Evolutionary conservation across 2,329 filamentous ascomycete genomes (phyloP).

Genomic region (Lithohypha guttulata): DNA sequence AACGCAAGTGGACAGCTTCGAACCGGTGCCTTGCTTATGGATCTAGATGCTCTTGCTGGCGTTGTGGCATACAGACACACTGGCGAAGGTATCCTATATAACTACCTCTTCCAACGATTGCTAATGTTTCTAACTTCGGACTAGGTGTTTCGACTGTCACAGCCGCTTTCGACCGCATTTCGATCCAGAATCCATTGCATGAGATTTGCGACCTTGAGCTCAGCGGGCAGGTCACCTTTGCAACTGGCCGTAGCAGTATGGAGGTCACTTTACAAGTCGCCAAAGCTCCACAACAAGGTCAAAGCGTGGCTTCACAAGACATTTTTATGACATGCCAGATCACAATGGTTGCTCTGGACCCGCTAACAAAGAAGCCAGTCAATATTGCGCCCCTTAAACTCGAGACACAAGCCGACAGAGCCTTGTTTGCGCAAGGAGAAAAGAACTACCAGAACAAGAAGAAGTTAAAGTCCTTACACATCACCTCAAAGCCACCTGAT

Average conservation of each 20-base stretch:
- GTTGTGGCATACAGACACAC: conserved; percentile 66
- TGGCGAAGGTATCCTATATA: too few relatives aligned
- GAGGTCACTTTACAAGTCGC: conserved; percentile 66
- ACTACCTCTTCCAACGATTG: too few relatives aligned
- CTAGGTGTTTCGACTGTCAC: conserved; percentile 53
- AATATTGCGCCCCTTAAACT: conserved; percentile 50
- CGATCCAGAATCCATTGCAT: conserved; percentile 58
- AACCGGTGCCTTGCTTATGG: conserved; percentile 66
- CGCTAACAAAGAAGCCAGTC: conserved; percentile 54
- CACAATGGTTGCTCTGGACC: conserved; percentile 66
- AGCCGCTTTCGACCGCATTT: conserved; percentile 53
- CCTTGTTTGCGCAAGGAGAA: conserved; percentile 52
- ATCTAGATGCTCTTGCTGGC: conserved; percentile 66
- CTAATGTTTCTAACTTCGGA: too few relatives aligned
- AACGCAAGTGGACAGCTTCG: conserved; percentile 64
- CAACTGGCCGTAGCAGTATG: conserved; percentile 60
- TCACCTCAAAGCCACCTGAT: conserved; percentile 58
- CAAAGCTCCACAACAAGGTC: conserved; percentile 49
- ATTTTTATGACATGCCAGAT: conserved; percentile 62
- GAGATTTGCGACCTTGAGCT: conserved; percentile 71
- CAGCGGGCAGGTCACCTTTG: conserved; percentile 58
- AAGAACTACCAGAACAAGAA: conserved; percentile 58
- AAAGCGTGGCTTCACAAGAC: conserved; percentile 47
- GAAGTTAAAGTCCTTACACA: conserved; percentile 46
- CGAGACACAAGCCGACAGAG: conserved; percentile 55